phyloP scores from a whole-genome alignment of 495 filamentous ascomycete species.

The Penicillium cinerascens region DNA sequence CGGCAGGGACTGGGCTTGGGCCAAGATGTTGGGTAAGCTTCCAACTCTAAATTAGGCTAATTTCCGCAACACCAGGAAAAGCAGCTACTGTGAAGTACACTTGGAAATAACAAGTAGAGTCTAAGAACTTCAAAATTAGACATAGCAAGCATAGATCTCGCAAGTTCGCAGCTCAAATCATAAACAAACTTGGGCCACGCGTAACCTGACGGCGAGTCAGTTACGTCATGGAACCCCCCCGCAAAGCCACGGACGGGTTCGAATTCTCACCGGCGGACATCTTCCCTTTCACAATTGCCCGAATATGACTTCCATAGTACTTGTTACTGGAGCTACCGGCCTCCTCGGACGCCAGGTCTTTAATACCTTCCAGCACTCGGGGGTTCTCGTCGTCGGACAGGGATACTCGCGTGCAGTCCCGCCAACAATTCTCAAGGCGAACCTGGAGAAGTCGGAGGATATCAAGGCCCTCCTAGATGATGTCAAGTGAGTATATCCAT shows the following conservation, averaged over 20 bases:
- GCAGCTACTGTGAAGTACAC: neutral
- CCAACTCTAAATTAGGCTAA: slow-evolving; percentile 9
- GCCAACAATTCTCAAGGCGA: slow-evolving; percentile 69
- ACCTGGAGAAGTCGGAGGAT: slow-evolving; percentile 59
- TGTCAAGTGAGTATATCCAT: slow-evolving; percentile 35
- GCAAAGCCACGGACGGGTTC: slow-evolving; percentile 1
- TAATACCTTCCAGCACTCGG: slow-evolving; percentile 63
- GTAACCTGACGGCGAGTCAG: slow-evolving; percentile 13
- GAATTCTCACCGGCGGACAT: slow-evolving; percentile 4
- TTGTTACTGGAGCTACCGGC: slow-evolving; percentile 85
- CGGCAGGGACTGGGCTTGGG: too few species aligned
- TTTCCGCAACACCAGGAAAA: neutral
- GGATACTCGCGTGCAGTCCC: slow-evolving; percentile 71
- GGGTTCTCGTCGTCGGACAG: slow-evolving; percentile 80
- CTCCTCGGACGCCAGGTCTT: slow-evolving; percentile 78
- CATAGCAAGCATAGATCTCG: neutral
- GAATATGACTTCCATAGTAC: slow-evolving; percentile 57
- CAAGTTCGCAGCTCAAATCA: neutral
- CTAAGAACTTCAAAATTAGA: neutral
- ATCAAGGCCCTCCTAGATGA: slow-evolving; percentile 61
- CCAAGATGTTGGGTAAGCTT: neutral
- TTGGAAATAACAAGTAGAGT: neutral
- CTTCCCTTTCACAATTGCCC: neutral
- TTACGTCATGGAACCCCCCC: slow-evolving; percentile 28
- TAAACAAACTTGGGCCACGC: neutral